A percentile compares a stretch with the other conserved stretches of the same genome.
phyloP scores from a whole-genome alignment of 345 rosid genomes.

The Eucalyptus brandiana region DNA sequence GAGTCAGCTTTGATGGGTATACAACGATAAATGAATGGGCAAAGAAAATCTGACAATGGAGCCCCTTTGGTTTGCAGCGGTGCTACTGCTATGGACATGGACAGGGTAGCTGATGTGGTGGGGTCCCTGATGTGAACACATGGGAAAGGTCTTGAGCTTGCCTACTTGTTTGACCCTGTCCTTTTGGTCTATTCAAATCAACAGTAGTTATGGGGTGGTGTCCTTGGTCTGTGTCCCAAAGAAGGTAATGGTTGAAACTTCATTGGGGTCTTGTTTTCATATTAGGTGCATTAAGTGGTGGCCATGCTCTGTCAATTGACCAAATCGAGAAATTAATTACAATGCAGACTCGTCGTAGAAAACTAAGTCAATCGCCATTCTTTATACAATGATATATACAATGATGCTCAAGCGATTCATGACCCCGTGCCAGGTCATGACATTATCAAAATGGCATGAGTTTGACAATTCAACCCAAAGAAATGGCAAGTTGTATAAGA shows the following conservation, averaged over 20 bases:
- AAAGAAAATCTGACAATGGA: neutral
- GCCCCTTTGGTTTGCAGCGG: neutral
- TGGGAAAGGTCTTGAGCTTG: conserved; percentile 20
- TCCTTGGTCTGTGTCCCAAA: neutral
- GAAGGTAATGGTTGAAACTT: neutral
- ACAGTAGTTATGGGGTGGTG: neutral
- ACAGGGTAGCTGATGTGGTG: neutral
- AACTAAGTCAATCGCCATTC: neutral
- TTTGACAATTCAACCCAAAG: neutral
- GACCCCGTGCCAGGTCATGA: neutral
- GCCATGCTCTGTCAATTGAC: neutral
- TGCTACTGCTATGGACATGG: neutral
- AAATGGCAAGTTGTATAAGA: neutral
- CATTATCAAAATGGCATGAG: neutral
- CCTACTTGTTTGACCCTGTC: neutral
- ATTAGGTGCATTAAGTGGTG: neutral
- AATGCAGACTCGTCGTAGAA: neutral
- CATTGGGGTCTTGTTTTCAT: neutral
- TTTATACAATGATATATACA: neutral
- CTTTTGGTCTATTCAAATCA: neutral
- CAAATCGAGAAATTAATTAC: neutral
- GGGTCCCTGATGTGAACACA: neutral
- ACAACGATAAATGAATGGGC: neutral
- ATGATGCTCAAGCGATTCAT: accelerated
- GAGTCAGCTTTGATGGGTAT: neutral